Evolutionary conservation across 2,329 filamentous ascomycete genomes (phyloP).

Genomic region (Fusarium haematococcum): DNA sequence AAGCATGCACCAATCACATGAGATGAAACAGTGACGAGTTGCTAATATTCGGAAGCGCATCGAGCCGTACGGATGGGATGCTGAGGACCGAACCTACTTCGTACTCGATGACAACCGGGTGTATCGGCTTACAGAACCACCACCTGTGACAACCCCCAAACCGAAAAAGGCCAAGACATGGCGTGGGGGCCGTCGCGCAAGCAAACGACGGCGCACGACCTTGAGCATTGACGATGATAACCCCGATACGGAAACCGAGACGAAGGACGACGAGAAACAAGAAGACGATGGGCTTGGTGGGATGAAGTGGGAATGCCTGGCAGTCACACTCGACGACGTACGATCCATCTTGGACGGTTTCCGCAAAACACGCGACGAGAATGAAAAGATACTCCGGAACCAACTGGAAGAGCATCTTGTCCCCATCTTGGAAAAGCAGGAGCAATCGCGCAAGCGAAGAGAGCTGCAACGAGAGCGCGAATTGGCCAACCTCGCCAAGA

Average conservation of each 20-base stretch:
- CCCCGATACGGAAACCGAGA: slow-evolving; percentile 51
- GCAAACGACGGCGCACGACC: slow-evolving; percentile 76
- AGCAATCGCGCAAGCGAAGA: slow-evolving; percentile 79
- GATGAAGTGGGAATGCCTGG: slow-evolving; percentile 91
- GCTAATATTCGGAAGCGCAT: slow-evolving; percentile 66
- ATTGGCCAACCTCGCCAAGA: slow-evolving; percentile 81
- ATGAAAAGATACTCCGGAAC: slow-evolving; percentile 82
- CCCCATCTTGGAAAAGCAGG: slow-evolving; percentile 84
- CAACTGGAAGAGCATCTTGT: slow-evolving; percentile 82
- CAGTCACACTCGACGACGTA: slow-evolving; percentile 83
- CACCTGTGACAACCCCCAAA: slow-evolving; percentile 73
- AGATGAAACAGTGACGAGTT: background rate
- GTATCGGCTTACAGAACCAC: slow-evolving; percentile 86
- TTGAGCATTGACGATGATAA: slow-evolving; percentile 48
- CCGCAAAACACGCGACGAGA: slow-evolving; percentile 80
- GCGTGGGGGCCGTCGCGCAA: slow-evolving; percentile 69
- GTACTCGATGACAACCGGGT: slow-evolving; percentile 94
- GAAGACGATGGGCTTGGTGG: slow-evolving; percentile 76
- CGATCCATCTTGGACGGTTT: slow-evolving; percentile 77
- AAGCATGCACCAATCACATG: slow-evolving; percentile 56
- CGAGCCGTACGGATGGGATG: slow-evolving; percentile 89
- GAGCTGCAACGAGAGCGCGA: slow-evolving; percentile 79
- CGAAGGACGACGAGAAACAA: slow-evolving; percentile 45
- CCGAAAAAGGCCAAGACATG: slow-evolving; percentile 69
- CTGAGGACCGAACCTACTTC: slow-evolving; percentile 86